phyloP scores from a whole-genome alignment of 116 monocot genomes.

The Papilionanthe hybrid region DNA sequence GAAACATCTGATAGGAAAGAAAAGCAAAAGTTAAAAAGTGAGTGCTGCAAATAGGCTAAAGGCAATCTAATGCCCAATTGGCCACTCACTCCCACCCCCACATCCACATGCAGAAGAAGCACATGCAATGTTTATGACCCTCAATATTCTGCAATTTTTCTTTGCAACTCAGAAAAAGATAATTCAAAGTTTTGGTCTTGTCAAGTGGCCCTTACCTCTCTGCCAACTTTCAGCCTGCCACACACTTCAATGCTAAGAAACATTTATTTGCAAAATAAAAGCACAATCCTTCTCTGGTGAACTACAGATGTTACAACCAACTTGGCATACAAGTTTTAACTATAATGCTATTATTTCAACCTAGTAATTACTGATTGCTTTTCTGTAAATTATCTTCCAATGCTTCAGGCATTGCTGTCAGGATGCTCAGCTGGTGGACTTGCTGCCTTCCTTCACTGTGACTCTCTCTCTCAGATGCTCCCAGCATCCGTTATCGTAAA shows the following conservation, averaged over 20 bases:
- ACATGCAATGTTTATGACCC: not conserved
- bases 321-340: not conserved
- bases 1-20: too few relatives aligned
- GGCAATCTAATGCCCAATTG: too few relatives aligned
- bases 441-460: slow-evolving; percentile 77
- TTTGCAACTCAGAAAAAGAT: not conserved
- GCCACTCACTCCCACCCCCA: too few relatives aligned
- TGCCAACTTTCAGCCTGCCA: not conserved
- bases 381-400: slow-evolving; percentile 12
- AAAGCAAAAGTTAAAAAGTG: too few relatives aligned
- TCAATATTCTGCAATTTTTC: not conserved
- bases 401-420: slow-evolving; percentile 70
- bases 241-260: not conserved
- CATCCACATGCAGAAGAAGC: not conserved
- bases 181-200: not conserved
- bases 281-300: not conserved
- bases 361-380: not conserved
- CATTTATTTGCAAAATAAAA: not conserved
- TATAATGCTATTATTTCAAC: not conserved
- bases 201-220: not conserved
- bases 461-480: slow-evolving; percentile 39
- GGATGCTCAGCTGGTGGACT: slow-evolving; percentile 96
- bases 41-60: too few relatives aligned
- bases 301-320: not conserved
- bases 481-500: slow-evolving; percentile 37